Percentiles rank a stretch among this genome's conserved stretches.
Evolutionary conservation across 495 filamentous ascomycete genomes (phyloP).

Genomic region (Penicillium ucsense): DNA sequence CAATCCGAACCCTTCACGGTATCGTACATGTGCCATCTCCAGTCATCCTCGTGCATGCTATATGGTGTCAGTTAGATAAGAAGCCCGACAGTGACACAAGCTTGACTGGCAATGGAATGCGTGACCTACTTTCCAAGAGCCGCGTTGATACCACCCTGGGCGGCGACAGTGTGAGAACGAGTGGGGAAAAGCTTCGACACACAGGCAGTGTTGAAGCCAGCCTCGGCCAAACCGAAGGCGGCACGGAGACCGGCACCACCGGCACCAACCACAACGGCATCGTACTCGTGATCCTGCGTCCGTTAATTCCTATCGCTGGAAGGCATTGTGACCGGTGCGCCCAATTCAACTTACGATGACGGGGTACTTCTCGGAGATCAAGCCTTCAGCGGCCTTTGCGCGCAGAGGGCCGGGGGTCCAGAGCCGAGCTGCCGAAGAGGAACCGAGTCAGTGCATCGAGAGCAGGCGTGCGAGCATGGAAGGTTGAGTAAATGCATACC

Average conservation of each 20-base stretch:
- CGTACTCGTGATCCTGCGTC: constrained; percentile 61
- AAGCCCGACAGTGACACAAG: not conserved
- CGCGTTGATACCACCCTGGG: constrained; percentile 76
- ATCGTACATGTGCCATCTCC: constrained; percentile 99
- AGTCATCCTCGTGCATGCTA: constrained; percentile 82
- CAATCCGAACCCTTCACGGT: constrained; percentile 98
- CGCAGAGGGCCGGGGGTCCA: constrained; percentile 75
- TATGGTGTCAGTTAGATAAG: not conserved
- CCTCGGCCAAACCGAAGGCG: constrained; percentile 92
- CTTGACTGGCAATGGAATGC: not conserved
- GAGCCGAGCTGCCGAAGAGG: constrained; percentile 51
- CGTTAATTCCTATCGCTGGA: constrained; percentile 7
- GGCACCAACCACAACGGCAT: constrained; percentile 90
- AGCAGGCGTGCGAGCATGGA: too few species aligned
- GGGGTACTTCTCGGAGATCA: constrained; percentile 77
- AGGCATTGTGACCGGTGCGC: too few species aligned
- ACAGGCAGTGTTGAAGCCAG: constrained; percentile 96
- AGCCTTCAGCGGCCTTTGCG: constrained; percentile 81
- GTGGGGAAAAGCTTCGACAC: constrained; percentile 98
- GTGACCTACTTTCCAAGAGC: constrained; percentile 72
- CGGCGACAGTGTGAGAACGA: constrained; percentile 89
- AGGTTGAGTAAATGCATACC: constrained; percentile 42
- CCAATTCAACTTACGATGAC: constrained; percentile 62
- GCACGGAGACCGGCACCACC: constrained; percentile 90
- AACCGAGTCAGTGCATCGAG: constrained; percentile 27